Base-by-base conservation (phyloP, 2,329 filamentous ascomycete genomes). In the Curvularia verruculosa region DNA sequence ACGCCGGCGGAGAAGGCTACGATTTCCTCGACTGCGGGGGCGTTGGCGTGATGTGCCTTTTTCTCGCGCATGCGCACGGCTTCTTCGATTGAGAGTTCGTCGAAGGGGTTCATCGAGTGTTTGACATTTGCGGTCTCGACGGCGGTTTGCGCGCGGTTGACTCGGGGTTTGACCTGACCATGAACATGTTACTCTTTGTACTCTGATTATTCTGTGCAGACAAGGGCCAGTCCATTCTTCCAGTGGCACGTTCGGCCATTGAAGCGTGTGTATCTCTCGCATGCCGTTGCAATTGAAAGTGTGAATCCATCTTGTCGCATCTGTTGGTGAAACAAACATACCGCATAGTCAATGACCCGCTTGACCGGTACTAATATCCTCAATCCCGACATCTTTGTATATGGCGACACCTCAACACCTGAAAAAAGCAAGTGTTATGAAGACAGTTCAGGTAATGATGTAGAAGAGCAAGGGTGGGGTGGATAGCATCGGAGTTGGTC, bases 31-130 rank as follows among this genome's bases (percentile, higher is more conserved):
- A 99, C 93, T 21, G 61, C 45, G 24, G 63, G 63, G 12, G 63
- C 63, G 34, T 53, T 55, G 18, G 64, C 19, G 54, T 70, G 49
- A 70, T 89, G 88, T 63, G 59, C 50, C 56, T 73, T 73, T 82
- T 91, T 90, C 78, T 98, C 94, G 78, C 95, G 93, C 75, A 99
- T 89, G 39, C 91, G 92, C 49, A 97, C 91, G 49, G 93, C 91
- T 82, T 98, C 95, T 81, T 99, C 95, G 78, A 99, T 88, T 41
- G 92, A 96, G 73, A 99, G 90, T 79, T 99, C 95, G 83, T 99
- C 95, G 81, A 99, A 99, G 19, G 95, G 95, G 84, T 98, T 99
- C 87, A 99, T 94, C 76, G 89, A 93, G 85, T 98, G 94, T 81
- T 98, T 98, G 73, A 98, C 92, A 67, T 91, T 91, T 64, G 89